A percentile compares a stretch with the other conserved stretches of the same genome.
Evolutionary conservation across 1,284 basidiomycete species (phyloP).

Genomic region (Ustilago vetiveriae): DNA sequence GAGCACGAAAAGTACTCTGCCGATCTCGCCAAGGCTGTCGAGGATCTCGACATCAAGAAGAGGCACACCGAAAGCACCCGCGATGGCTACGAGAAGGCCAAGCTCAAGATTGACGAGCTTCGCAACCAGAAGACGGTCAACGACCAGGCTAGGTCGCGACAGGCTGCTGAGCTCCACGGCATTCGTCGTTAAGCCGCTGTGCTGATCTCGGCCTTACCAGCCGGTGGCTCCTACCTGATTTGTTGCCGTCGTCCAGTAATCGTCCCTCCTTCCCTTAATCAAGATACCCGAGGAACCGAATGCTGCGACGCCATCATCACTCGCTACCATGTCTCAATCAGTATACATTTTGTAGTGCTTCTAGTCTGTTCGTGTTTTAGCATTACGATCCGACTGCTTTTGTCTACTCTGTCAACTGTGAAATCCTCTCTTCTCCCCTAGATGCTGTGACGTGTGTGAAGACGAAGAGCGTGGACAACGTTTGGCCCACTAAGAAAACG

Average conservation of each 20-base stretch:
- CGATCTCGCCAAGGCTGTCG: slow-evolving; percentile 51
- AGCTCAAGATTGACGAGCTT: slow-evolving; percentile 52
- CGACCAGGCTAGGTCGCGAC: slow-evolving; percentile 50
- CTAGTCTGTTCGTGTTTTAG: not conserved
- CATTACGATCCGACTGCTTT: not conserved
- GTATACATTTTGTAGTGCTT: too few relatives aligned
- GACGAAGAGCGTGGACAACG: too few relatives aligned
- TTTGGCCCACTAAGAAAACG: too few relatives aligned
- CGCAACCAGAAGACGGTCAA: slow-evolving; percentile 52
- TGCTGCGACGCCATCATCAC: not conserved
- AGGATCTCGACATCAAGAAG: slow-evolving; percentile 64
- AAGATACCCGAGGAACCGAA: slow-evolving; percentile 25
- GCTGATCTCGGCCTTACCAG: too few relatives aligned
- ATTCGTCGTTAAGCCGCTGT: not conserved
- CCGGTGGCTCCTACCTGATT: too few relatives aligned
- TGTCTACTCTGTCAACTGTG: not conserved
- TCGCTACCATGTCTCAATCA: not conserved
- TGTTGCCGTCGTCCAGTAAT: too few relatives aligned
- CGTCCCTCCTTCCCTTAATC: slow-evolving; percentile 7
- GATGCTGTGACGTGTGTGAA: too few relatives aligned
- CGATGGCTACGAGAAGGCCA: slow-evolving; percentile 48
- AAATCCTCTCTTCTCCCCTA: not conserved
- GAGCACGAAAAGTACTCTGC: slow-evolving; percentile 54
- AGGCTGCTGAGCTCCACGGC: slow-evolving; percentile 43
- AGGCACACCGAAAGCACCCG: slow-evolving; percentile 49